Percentiles rank a stretch among this genome's conserved stretches.
Evolutionary conservation across 768 basidiomycete species (phyloP).

Genomic region (Coprinopsis sp.): DNA sequence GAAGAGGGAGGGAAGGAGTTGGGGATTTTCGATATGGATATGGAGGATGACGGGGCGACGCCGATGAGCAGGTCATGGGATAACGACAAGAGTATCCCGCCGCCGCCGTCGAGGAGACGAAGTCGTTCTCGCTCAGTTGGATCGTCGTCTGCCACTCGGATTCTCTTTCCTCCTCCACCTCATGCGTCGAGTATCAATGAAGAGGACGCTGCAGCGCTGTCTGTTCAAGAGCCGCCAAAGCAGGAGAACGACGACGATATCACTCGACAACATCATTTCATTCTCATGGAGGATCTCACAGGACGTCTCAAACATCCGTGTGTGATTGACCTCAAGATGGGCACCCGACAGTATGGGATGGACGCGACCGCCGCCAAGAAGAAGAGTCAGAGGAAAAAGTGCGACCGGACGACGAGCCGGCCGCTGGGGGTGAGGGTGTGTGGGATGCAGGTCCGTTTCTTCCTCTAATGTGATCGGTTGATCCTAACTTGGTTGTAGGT

Average conservation of each 20-base stretch:
- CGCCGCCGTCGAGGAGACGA: slow-evolving; percentile 35
- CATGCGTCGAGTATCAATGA: too few species aligned
- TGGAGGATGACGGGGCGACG: slow-evolving; percentile 19
- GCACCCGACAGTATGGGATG: slow-evolving; percentile 97
- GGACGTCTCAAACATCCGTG: slow-evolving; percentile 88
- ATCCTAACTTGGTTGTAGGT: slow-evolving; percentile 49
- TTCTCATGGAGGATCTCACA: slow-evolving; percentile 98
- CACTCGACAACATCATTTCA: slow-evolving; percentile 93
- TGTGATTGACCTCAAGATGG: slow-evolving; percentile 98
- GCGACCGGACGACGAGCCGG: slow-evolving; percentile 91
- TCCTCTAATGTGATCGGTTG: slow-evolving; percentile 6
- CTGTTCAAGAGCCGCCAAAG: slow-evolving; percentile 37
- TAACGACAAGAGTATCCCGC: slow-evolving; percentile 21
- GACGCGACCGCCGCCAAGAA: slow-evolving; percentile 90
- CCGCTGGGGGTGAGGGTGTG: slow-evolving; percentile 89
- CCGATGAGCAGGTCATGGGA: slow-evolving; percentile 18
- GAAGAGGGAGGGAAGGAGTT: slow-evolving; percentile 26
- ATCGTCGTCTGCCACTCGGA: slow-evolving; percentile 24
- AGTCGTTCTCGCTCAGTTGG: slow-evolving; percentile 42
- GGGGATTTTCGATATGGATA: slow-evolving; percentile 43
- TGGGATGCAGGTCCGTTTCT: slow-evolving; percentile 89
- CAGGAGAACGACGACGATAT: too few species aligned
- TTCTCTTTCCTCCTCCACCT: slow-evolving; percentile 19
- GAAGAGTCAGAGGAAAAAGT: slow-evolving; percentile 98
- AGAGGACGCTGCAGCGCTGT: slow-evolving; percentile 16